Evolutionary conservation across 805 yeast species (phyloP), one percentile per base, ranked within the genome.

Genomic region (Phaffomyces thermotolerans): DNA sequence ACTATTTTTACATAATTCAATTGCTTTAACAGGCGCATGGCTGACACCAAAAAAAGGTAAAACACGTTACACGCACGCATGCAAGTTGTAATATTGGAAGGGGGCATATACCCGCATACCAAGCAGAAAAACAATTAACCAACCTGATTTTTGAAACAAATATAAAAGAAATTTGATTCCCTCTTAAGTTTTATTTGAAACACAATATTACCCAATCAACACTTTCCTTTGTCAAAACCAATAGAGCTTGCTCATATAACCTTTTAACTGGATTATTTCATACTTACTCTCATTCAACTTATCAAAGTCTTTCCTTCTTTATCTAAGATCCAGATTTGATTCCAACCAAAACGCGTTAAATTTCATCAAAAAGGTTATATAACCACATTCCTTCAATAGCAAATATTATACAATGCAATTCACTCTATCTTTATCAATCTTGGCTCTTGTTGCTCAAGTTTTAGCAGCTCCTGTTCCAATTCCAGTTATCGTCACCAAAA

Each of bases 381-480:
- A 29, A 17, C 17, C 13, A 24, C 40, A 8, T 29, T 39, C 38
- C 18, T 29, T 36, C 29, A 27, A 12, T 27, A 27, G 8, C 18
- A 33, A 29, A 38, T 5, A 20, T 20, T 20, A 4, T 20, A 20
- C 22, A 20, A 58, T 58, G 62, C 54, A 45, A 49, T 54, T 52
- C 49, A 48, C 54, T 32, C 41, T 43, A 40, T 46, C 49, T 25
- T 45, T 56, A 22, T 48, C 59, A 22, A 46, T 53, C 35, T 52
- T 57, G 37, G 55, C 54, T 34, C 46, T 52, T n/a, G 52, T 55
- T 36, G 53, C 54, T 37, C 46, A 48, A 36, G 61, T 49, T 36
- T 15, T 52, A 23, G 61, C 58, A 34, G 61, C 57, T 33, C 59
- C 60, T 38, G 60, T 56, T 33, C 59, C 60, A 40, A 59, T 55